phyloP scores from a whole-genome alignment of 805 yeast genomes.

The Wickerhamomyces alni region DNA sequence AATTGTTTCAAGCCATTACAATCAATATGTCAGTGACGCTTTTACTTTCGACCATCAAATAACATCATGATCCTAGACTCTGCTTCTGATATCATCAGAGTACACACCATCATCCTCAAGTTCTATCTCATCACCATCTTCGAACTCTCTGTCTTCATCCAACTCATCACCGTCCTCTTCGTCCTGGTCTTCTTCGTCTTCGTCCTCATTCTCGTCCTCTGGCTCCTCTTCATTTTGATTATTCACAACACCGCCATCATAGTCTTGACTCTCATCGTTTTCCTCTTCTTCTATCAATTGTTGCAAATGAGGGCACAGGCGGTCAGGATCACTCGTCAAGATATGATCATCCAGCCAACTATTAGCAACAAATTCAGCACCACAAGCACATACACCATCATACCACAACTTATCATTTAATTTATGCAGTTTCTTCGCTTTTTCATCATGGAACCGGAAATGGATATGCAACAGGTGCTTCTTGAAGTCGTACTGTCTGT shows the following conservation, averaged over 20 bases:
- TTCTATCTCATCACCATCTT: no score
- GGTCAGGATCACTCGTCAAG: background rate
- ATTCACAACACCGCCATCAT: background rate
- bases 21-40: no score
- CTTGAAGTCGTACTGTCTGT: conserved; percentile 63
- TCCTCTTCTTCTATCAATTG: background rate
- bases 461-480: conserved; percentile 59
- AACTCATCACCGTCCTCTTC: background rate
- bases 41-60: no score
- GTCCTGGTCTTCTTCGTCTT: background rate
- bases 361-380: conserved; percentile 39
- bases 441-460: conserved; percentile 44
- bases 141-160: no score
- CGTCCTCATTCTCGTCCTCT: background rate
- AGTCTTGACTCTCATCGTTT: background rate
- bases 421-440: conserved; percentile 34
- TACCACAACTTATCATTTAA: conserved; percentile 45
- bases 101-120: no score
- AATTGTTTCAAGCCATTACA: no score
- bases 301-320: background rate
- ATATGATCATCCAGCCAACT: conserved; percentile 34
- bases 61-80: no score
- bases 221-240: background rate
- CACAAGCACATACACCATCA: conserved; percentile 52
- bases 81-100: no score